Base-by-base conservation (phyloP, 179 eudicot genomes). In the Amaranthus tricolor region DNA sequence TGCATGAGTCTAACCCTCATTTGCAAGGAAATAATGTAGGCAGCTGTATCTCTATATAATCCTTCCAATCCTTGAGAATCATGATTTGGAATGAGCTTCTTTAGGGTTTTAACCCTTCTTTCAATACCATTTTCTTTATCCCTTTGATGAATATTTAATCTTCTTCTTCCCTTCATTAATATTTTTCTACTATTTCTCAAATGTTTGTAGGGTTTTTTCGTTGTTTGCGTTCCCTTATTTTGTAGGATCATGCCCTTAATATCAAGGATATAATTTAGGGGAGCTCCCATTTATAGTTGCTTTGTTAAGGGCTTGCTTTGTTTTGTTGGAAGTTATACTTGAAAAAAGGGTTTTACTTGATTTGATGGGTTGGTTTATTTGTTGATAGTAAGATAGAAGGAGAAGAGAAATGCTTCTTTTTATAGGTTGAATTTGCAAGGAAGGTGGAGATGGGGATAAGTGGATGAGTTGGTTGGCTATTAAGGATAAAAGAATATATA, bases 1-100 rank as follows among this genome's bases (percentile, higher is more conserved):
- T 89, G 89, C 97, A 92, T 92, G 74, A 86, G 76, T 67, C 83
- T 85, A 61, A 90, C 91, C 79, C 90, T 88, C 86, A 83, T 84
- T 78, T 90, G 88, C 72, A 90, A 84, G 17, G 86, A 84, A 83
- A 84, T 19, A 47, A 92, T 90, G 69, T 92, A 90, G 7, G 85
- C 85, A 50, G 97, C 93, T n/a, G 97, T 82, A 71, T 87, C 90
- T 51, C 79, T 83, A 66, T 90, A 89, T 68, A 92, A 83, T 53
- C 82, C 84, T 9, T 92, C 91, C 52, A 89, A 75, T 47, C 87
- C 89, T 53, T 77, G 58, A 45, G 62, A 12, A 1, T 79, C 75
- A 1, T 72, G 74, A 55, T 47, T 71, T 3, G 96, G 96, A 20
- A 92, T 68, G 53, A 92, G 72, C 73, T 77, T 89, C 77, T 88